These are phyloP conservation scores for Fraxinus dipetala DNA, from an alignment of 305 asterid species.

Conservation along the genomic window DNA sequence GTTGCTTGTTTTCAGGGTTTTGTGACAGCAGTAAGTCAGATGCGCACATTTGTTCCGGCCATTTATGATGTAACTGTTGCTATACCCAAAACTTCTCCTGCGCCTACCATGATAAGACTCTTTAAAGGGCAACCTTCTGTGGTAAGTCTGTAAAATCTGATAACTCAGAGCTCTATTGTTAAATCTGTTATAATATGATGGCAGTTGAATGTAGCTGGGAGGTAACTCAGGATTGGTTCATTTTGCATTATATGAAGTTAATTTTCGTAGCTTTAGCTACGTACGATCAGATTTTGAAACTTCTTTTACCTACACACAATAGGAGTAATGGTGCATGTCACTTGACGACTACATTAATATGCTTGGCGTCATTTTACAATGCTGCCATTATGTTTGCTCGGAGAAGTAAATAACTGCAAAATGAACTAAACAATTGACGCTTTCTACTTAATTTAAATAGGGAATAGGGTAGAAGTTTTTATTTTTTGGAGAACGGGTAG, in stretches of 20 bases:
- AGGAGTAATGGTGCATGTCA: background rate
- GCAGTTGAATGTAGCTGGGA: background rate
- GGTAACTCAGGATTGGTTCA: background rate
- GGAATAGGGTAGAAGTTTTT: background rate
- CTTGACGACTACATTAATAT: background rate
- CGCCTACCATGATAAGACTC: constrained; percentile 90
- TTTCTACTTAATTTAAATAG: background rate
- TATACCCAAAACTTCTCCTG: constrained; percentile 69
- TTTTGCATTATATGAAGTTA: background rate
- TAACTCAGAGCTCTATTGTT: background rate
- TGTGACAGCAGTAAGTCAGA: constrained; percentile 81
- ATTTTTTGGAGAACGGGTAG: background rate
- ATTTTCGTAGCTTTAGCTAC: background rate
- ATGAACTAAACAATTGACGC: background rate
- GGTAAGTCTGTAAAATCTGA: constrained; percentile 45
- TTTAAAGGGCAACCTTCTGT: constrained; percentile 88
- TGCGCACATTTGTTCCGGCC: constrained; percentile 96
- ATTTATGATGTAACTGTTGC: constrained; percentile 87
- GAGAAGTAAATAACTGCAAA: background rate
- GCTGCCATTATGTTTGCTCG: background rate
- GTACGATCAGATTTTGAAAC: background rate
- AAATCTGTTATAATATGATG: background rate
- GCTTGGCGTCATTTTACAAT: background rate
- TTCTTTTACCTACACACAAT: background rate
- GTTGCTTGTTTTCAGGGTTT: constrained; percentile 64